Percentiles rank a stretch among this genome's conserved stretches.
Evolutionary conservation across 208 protist species (phyloP).

Genomic region (Leishmania arabica): DNA sequence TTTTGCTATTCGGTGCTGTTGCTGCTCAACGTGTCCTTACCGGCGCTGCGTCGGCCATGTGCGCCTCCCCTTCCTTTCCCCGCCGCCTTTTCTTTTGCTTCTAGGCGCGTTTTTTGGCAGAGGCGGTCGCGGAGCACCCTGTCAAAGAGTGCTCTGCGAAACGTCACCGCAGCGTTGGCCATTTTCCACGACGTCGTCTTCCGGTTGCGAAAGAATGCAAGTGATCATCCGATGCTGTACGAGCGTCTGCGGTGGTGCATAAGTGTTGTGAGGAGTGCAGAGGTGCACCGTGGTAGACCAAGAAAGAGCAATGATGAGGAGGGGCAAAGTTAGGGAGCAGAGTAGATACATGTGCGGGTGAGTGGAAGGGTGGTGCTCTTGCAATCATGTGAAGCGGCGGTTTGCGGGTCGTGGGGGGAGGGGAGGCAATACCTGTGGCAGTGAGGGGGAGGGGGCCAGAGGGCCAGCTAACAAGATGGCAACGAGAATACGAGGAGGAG

Average conservation of each 20-base stretch:
- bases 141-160: background rate
- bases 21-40: background rate
- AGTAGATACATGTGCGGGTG: background rate
- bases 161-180: background rate
- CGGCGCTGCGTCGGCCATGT: background rate
- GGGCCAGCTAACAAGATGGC: background rate
- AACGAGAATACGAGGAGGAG: background rate
- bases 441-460: background rate
- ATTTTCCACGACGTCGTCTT: background rate
- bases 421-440: background rate
- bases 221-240: background rate
- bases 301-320: background rate
- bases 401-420: background rate
- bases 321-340: background rate
- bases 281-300: background rate
- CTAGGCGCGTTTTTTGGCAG: background rate
- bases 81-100: background rate
- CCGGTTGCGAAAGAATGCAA: background rate
- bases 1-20: background rate
- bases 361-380: background rate
- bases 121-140: background rate
- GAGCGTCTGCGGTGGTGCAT: background rate
- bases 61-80: background rate
- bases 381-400: background rate
- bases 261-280: background rate